Percentiles rank a stretch among this genome's conserved stretches.
phyloP scores from a whole-genome alignment of 768 basidiomycete genomes.

The Boletus edulis region DNA sequence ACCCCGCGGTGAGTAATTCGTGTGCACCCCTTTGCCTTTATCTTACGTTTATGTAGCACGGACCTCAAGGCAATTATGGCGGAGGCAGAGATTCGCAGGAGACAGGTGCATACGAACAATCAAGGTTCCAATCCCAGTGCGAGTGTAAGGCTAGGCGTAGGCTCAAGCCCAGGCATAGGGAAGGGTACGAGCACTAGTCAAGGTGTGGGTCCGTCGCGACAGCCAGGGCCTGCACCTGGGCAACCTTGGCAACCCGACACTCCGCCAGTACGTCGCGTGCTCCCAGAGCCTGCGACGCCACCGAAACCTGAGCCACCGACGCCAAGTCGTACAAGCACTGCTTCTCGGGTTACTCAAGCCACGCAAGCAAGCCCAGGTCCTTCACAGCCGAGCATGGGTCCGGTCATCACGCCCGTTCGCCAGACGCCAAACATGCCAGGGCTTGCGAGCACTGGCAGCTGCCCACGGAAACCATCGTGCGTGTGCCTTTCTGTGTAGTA shows the following conservation, averaged over 20 bases:
- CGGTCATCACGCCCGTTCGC: constrained; percentile 60
- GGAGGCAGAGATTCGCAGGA: constrained; percentile 51
- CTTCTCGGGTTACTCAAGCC: constrained; percentile 18
- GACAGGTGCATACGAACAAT: background rate
- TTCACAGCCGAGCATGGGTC: constrained; percentile 46
- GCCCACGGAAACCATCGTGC: constrained; percentile 48
- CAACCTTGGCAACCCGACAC: constrained; percentile 3
- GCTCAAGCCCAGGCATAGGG: background rate
- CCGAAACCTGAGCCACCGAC: background rate
- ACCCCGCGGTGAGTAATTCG: constrained; percentile 46
- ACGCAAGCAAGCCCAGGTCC: constrained; percentile 21
- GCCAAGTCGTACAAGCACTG: background rate
- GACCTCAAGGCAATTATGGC: constrained; percentile 89
- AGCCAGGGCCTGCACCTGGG: background rate
- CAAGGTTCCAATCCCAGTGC: background rate
- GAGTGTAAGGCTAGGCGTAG: background rate
- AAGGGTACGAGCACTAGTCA: background rate
- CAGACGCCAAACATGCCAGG: constrained; percentile 35
- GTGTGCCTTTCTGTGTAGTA: constrained; percentile 21
- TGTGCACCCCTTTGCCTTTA: constrained; percentile 12
- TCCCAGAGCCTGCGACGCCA: constrained; percentile 8
- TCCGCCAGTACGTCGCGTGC: constrained; percentile 3
- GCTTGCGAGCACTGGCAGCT: constrained; percentile 14
- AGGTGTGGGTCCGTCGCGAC: background rate
- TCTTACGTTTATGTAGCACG: constrained; percentile 43